Conservation (phyloP, 441 rosid species). For the Biscutella laevigata region DNA sequence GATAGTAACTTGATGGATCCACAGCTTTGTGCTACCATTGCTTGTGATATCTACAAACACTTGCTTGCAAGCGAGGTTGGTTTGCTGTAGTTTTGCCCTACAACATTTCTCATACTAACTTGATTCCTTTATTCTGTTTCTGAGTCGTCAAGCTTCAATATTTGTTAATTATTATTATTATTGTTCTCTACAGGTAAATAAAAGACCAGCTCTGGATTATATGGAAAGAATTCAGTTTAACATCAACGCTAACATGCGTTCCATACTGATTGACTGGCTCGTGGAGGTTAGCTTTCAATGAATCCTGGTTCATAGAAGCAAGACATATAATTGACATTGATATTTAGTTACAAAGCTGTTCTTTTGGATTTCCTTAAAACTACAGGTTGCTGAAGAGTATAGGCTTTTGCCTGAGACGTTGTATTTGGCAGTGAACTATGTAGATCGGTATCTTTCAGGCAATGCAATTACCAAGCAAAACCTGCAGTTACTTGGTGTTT, state of each 20-base stretch:
- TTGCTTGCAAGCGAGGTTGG: conserved; percentile 76
- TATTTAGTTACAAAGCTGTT: background rate
- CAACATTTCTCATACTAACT: background rate
- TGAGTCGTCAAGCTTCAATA: background rate
- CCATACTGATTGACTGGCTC: conserved; percentile 82
- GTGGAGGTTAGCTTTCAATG: conserved; percentile 52
- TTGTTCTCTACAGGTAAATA: conserved; percentile 40
- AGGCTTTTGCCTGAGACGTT: conserved; percentile 78
- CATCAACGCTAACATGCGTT: conserved; percentile 72
- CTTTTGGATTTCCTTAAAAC: conserved; percentile 5
- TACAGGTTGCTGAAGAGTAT: conserved; percentile 90
- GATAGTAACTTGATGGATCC: conserved; percentile 57
- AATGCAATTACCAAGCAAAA: conserved; percentile 62
- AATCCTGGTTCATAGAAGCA: background rate
- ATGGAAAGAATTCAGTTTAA: conserved; percentile 64
- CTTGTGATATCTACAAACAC: conserved; percentile 84
- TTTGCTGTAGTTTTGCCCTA: background rate
- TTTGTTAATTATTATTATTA: too few species aligned
- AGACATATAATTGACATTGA: background rate
- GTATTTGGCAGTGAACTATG: conserved; percentile 69
- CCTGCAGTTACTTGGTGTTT: conserved; percentile 78
- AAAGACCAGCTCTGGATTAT: conserved; percentile 73
- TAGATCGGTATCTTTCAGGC: conserved; percentile 87
- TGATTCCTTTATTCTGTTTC: conserved; percentile 14
- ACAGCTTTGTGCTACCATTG: conserved; percentile 73